A percentile compares a stretch with the other conserved stretches of the same genome.
Conservation (phyloP, 106 monocot species). For the Phalaenopsis equestris region DNA sequence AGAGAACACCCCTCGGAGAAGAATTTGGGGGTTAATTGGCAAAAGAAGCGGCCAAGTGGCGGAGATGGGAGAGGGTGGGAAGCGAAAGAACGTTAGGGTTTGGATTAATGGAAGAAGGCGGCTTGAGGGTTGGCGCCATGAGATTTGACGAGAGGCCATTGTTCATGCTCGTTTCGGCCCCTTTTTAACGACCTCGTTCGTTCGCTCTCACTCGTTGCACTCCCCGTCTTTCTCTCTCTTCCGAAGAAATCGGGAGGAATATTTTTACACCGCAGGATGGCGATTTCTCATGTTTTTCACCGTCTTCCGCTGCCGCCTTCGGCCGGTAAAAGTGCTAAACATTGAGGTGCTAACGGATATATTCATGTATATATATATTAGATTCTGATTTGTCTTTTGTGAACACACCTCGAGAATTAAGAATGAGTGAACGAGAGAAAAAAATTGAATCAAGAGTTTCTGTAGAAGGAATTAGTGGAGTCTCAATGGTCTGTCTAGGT, state of each 20-base stretch:
- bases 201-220: not conserved
- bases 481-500: no score
- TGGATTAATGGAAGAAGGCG: conserved; percentile 13
- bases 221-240: conserved; percentile 7
- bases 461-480: no score
- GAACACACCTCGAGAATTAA: no score
- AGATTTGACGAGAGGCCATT: conserved; percentile 7
- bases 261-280: conserved; percentile 1
- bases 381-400: no score
- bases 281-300: conserved; percentile 1
- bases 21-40: not conserved
- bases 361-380: no score
- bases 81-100: conserved; percentile 22
- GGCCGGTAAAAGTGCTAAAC: not conserved
- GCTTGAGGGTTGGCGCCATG: conserved; percentile 5
- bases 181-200: not conserved
- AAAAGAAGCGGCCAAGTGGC: not conserved
- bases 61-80: not conserved
- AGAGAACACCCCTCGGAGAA: not conserved
- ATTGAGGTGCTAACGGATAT: not conserved
- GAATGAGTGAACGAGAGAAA: no score
- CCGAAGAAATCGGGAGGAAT: conserved; percentile 3
- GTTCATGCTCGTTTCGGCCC: conserved; percentile 1
- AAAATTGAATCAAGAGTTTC: no score
- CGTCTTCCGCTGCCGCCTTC: not conserved